These are phyloP conservation scores for Hypoxylon sp. DNA, from an alignment of 2,329 filamentous ascomycete species.

Conservation along the genomic window DNA sequence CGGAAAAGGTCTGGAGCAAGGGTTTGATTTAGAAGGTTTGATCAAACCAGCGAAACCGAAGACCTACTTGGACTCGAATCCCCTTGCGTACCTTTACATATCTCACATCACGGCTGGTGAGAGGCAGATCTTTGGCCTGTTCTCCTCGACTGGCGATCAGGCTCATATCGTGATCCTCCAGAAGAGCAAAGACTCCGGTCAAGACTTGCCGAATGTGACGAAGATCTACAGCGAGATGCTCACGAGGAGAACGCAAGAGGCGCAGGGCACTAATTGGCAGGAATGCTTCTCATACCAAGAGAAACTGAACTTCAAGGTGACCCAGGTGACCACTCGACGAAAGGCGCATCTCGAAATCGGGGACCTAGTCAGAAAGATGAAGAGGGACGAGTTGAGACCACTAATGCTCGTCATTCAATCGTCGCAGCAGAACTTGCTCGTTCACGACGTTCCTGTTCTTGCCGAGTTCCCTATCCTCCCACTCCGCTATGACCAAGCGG, in stretches of 20 bases:
- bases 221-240: slow-evolving; percentile 86
- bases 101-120: slow-evolving; percentile 94
- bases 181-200: slow-evolving; percentile 75
- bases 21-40: slow-evolving; percentile 85
- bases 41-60: slow-evolving; percentile 69
- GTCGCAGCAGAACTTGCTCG: slow-evolving; percentile 78
- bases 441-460: slow-evolving; percentile 84
- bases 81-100: slow-evolving; percentile 85
- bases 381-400: slow-evolving; percentile 81
- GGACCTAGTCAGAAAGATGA: slow-evolving; percentile 89
- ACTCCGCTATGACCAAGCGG: slow-evolving; percentile 81
- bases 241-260: slow-evolving; percentile 69
- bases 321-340: slow-evolving; percentile 85
- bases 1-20: slow-evolving; percentile 89
- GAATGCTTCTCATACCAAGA: slow-evolving; percentile 88
- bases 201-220: slow-evolving; percentile 88
- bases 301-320: slow-evolving; percentile 82
- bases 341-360: slow-evolving; percentile 89
- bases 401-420: slow-evolving; percentile 91
- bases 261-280: slow-evolving; percentile 75
- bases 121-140: slow-evolving; percentile 89
- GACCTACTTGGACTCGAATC: slow-evolving; percentile 77
- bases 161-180: slow-evolving; percentile 91
- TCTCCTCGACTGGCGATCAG: slow-evolving; percentile 81
- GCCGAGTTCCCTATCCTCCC: slow-evolving; percentile 85